A percentile compares a stretch with the other conserved stretches of the same genome.
Conservation (phyloP, 23 red algal genomes). For the Gracilaria vermiculophylla region DNA sequence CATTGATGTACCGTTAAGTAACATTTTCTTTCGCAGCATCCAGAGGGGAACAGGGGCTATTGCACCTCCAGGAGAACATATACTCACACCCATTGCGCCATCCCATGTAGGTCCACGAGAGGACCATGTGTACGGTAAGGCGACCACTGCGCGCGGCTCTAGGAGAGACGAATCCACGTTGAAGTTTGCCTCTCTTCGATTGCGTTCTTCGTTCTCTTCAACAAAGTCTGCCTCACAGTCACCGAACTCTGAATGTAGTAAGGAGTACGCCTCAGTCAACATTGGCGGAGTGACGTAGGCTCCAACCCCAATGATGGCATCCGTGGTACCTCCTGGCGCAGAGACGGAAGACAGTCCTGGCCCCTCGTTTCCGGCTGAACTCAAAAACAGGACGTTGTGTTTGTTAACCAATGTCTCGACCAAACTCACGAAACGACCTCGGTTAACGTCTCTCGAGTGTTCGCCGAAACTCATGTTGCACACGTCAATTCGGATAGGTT, state of each 20-base stretch:
- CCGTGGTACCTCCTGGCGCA: conserved; percentile 74
- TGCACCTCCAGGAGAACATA: conserved; percentile 74
- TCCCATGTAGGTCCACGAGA: conserved; percentile 57
- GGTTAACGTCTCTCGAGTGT: conserved; percentile 44
- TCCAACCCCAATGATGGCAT: conserved; percentile 68
- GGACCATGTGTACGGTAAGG: conserved; percentile 73
- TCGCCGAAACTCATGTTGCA: conserved; percentile 84
- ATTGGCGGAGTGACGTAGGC: conserved; percentile 78
- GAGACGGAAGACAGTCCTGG: conserved; percentile 62
- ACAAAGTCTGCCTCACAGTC: neutral
- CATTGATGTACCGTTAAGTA: conserved; percentile 81
- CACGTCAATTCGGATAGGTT: conserved; percentile 49
- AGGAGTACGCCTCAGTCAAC: conserved; percentile 72
- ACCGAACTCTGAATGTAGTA: conserved; percentile 56
- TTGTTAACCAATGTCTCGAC: conserved; percentile 58
- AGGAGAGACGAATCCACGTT: neutral
- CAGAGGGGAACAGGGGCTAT: conserved; percentile 66
- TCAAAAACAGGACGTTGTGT: conserved; percentile 70
- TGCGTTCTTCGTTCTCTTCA: neutral
- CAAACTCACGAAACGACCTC: conserved; percentile 58
- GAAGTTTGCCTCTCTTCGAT: neutral
- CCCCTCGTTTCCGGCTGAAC: conserved; percentile 78
- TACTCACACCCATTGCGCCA: conserved; percentile 67
- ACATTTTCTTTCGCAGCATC: conserved; percentile 70
- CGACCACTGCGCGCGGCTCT: conserved; percentile 2